Base-by-base conservation (phyloP, 441 rosid genomes). In the California macrophylla region DNA sequence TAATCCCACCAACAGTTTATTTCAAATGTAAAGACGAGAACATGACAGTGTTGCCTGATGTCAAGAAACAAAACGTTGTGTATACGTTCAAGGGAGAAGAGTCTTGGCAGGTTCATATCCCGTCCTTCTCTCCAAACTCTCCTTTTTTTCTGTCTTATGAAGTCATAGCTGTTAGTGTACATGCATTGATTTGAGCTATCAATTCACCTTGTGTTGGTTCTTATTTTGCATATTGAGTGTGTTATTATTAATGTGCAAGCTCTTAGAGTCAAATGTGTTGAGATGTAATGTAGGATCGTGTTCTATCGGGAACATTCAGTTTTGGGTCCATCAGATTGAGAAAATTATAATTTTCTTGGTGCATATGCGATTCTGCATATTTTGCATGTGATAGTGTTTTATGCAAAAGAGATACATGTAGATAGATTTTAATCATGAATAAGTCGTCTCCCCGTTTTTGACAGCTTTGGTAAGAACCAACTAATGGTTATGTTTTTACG, bases 1-100 rank as follows among this genome's bases (percentile, higher is more conserved):
- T 91, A n/a, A 66, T 61, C 45, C 42, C 74, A 20, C 95, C 96
- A 6, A 86, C 79, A 2, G 87, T 93, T 28, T 93, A 91, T 79
- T 91, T 93, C 72, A 76, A 69, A 12, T 93, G 98, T 76, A 82
- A 84, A 78, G 93, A 89, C 78, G 93, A 86, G 82, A 85, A 86
- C 81, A 63, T 40, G 61, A 83, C 83, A 15, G 78, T 68, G 15
- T 80, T 93, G 72, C 97, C 93, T 0, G 95, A 91, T 73, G 93
- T 93, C 23, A 83, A 74, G 82, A 72, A 81, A 45, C 66, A 77
- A 0, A 74, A 80, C 29, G 66, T 71, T 28, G 6, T 83, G 25
- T 89, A 87, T 76, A 12, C 76, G 29, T 93, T 89, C 69, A 84
- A 84, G 62, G 91, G 90, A 52, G 86, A 88, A 78, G 96, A 93